phyloP scores from a whole-genome alignment of 352 stramenopile species.

The Thalassiosira ordinaria region DNA sequence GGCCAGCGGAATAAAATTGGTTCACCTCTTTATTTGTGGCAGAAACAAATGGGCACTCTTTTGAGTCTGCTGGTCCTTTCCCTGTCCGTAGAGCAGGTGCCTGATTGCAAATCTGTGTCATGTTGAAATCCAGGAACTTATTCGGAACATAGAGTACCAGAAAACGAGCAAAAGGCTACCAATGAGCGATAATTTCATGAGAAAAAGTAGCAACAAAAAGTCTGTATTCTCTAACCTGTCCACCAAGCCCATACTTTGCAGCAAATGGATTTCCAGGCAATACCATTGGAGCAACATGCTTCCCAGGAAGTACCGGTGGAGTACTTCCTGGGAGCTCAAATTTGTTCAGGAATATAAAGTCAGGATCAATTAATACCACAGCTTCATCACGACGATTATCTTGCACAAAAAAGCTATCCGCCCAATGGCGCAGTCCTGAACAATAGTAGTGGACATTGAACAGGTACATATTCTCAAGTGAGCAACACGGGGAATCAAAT shows the following conservation, averaged over 20 bases:
- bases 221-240: slow-evolving; percentile 32
- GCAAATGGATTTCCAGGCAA: too few species aligned
- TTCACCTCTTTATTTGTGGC: slow-evolving; percentile 52
- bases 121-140: slow-evolving; percentile 62
- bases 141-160: too few species aligned
- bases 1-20: slow-evolving; percentile 53
- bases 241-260: slow-evolving; percentile 57
- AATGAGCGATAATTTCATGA: too few species aligned
- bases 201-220: neutral
- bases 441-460: neutral
- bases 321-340: slow-evolving; percentile 45
- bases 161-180: too few species aligned
- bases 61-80: neutral
- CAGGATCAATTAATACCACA: slow-evolving; percentile 70
- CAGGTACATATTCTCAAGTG: neutral
- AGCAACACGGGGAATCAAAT: neutral
- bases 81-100: slow-evolving; percentile 15
- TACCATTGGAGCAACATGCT: slow-evolving; percentile 52
- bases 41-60: slow-evolving; percentile 38
- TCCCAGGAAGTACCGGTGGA: slow-evolving; percentile 20
- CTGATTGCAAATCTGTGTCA: slow-evolving; percentile 52
- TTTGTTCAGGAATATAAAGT: slow-evolving; percentile 67
- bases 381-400: slow-evolving; percentile 48
- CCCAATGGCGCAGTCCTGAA: slow-evolving; percentile 54
- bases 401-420: slow-evolving; percentile 20